Evolutionary conservation across 1,284 basidiomycete species (phyloP).

Genomic region (Coniferiporia weirii): DNA sequence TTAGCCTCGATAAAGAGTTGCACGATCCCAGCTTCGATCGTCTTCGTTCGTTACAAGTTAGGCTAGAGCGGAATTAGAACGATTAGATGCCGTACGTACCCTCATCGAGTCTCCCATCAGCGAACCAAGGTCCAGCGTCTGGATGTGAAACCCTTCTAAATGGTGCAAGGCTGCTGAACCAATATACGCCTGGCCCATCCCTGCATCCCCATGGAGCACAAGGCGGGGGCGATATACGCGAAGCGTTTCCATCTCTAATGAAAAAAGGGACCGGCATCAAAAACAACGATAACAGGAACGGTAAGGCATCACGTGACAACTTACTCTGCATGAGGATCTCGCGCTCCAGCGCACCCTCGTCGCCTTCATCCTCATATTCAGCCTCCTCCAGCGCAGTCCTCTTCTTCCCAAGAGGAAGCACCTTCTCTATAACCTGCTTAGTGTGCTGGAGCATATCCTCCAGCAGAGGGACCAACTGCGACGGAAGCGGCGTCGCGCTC

Average conservation of each 20-base stretch:
- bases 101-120: constrained; percentile 87
- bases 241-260: constrained; percentile 82
- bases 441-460: constrained; percentile 63
- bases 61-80: neutral
- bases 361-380: constrained; percentile 77
- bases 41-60: constrained; percentile 40
- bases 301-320: constrained; percentile 24
- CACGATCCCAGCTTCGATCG: constrained; percentile 87
- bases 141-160: constrained; percentile 93
- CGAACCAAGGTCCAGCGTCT: constrained; percentile 87
- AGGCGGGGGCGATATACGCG: constrained; percentile 90
- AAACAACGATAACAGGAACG: constrained; percentile 10
- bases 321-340: constrained; percentile 84
- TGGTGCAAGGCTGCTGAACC: constrained; percentile 91
- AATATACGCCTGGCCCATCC: constrained; percentile 89
- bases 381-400: constrained; percentile 89
- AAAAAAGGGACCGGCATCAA: neutral
- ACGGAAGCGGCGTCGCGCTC: constrained; percentile 78
- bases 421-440: constrained; percentile 63
- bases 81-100: constrained; percentile 40
- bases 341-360: constrained; percentile 71
- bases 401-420: constrained; percentile 71
- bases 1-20: constrained; percentile 98
- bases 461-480: constrained; percentile 83
- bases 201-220: constrained; percentile 74